These are phyloP conservation scores for Ascochyta pisi DNA, from an alignment of 2,329 filamentous ascomycete genomes.

Conservation along the genomic window DNA sequence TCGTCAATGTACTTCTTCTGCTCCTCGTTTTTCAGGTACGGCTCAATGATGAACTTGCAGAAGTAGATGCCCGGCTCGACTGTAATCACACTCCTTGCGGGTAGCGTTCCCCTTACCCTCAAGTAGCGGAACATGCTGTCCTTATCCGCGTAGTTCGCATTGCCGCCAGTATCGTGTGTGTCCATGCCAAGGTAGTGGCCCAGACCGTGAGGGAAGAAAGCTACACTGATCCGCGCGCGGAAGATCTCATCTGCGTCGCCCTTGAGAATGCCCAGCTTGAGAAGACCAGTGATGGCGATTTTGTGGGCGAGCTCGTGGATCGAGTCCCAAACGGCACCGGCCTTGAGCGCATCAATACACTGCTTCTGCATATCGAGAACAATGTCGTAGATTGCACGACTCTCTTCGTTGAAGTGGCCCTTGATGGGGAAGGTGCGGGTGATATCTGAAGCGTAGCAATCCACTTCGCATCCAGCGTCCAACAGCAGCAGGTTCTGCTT, in stretches of 20 bases:
- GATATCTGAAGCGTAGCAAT: conserved; percentile 64
- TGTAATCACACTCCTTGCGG: conserved; percentile 83
- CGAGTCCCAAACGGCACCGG: conserved; percentile 79
- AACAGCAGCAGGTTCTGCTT: conserved; percentile 81
- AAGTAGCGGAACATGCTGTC: conserved; percentile 89
- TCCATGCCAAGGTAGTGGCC: conserved; percentile 62
- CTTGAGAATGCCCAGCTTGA: conserved; percentile 76
- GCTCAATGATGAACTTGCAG: conserved; percentile 74
- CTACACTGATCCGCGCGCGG: conserved; percentile 53
- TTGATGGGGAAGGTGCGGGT: conserved; percentile 87
- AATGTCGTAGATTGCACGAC: conserved; percentile 72
- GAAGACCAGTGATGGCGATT: conserved; percentile 80
- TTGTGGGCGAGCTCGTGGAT: conserved; percentile 81
- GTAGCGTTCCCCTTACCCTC: conserved; percentile 76
- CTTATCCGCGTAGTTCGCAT: conserved; percentile 65
- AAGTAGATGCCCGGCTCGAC: conserved; percentile 93
- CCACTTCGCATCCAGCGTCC: conserved; percentile 73
- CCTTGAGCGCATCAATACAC: conserved; percentile 74
- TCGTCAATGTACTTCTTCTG: conserved; percentile 71
- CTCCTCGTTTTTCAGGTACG: conserved; percentile 67
- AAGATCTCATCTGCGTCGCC: conserved; percentile 60
- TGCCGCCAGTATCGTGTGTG: conserved; percentile 59
- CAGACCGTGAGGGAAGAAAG: conserved; percentile 60
- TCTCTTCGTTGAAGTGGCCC: conserved; percentile 57
- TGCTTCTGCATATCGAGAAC: conserved; percentile 87